These are phyloP conservation scores for Bacidia rubella DNA, from an alignment of 495 filamentous ascomycete genomes.

Conservation along the genomic window DNA sequence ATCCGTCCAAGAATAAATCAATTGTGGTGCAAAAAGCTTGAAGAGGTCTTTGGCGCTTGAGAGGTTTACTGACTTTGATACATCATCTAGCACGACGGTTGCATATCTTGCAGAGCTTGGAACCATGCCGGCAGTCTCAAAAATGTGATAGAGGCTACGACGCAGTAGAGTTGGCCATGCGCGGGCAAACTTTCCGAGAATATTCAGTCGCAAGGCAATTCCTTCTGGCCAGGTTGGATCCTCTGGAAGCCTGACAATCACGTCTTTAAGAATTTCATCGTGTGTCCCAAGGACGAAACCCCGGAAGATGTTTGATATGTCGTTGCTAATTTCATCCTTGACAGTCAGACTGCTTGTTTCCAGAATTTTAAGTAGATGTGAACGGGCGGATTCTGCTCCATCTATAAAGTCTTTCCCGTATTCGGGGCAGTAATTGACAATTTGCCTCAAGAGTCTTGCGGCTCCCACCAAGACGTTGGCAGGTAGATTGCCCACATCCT, in stretches of 20 bases:
- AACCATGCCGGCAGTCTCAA: conserved; percentile 69
- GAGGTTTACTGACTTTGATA: conserved; percentile 53
- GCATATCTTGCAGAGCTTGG: conserved; percentile 52
- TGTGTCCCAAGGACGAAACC: conserved; percentile 65
- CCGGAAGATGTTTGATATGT: conserved; percentile 64
- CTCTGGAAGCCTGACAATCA: conserved; percentile 56
- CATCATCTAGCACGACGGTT: conserved; percentile 47
- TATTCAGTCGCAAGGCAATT: conserved; percentile 69
- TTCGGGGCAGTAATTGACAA: conserved; percentile 49
- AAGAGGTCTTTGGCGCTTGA: conserved; percentile 55
- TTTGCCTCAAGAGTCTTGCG: conserved; percentile 48
- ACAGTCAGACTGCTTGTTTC: conserved; percentile 52
- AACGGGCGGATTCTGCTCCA: conserved; percentile 52
- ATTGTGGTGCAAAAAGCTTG: conserved; percentile 75
- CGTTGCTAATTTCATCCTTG: conserved; percentile 57
- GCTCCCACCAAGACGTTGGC: conserved; percentile 51
- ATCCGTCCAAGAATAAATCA: conserved; percentile 87
- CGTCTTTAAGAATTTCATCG: conserved; percentile 66
- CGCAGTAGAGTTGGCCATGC: conserved; percentile 69
- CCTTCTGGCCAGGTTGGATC: conserved; percentile 63
- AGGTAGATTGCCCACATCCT: conserved; percentile 53
- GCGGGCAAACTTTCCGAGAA: conserved; percentile 60
- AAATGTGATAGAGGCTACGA: conserved; percentile 79
- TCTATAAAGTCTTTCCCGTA: conserved; percentile 37
- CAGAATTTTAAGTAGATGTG: conserved; percentile 61